phyloP scores from a whole-genome alignment of 116 monocot genomes.

The Phalaenopsis hybrid region DNA sequence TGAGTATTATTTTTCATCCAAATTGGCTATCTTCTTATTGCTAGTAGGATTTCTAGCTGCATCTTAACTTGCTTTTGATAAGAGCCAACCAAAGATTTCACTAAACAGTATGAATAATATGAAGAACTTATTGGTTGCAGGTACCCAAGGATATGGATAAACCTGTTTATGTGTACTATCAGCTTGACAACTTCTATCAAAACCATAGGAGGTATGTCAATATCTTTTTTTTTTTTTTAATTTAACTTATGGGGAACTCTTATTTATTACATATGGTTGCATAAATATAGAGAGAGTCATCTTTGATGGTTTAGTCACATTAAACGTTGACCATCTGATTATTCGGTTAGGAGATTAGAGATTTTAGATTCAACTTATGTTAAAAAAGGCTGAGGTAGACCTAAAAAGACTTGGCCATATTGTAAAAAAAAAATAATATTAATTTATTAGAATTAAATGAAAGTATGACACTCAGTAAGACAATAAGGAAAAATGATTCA shows the following conservation, averaged over 20 bases:
- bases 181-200: conserved; percentile 80
- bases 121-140: conserved; percentile 21
- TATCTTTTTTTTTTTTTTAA: not conserved
- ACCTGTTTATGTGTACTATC: conserved; percentile 75
- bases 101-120: not conserved
- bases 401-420: too few relatives aligned
- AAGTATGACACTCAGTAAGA: too few relatives aligned
- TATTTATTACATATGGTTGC: not conserved
- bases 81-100: not conserved
- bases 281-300: not conserved
- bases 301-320: too few relatives aligned
- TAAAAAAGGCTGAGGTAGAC: too few relatives aligned
- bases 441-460: too few relatives aligned
- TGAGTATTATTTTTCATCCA: not conserved
- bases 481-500: too few relatives aligned
- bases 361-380: too few relatives aligned
- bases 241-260: not conserved
- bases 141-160: conserved; percentile 57
- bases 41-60: not conserved
- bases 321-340: too few relatives aligned
- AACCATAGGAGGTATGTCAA: conserved; percentile 69
- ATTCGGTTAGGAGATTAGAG: too few relatives aligned
- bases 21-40: not conserved
- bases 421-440: too few relatives aligned
- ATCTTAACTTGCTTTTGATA: not conserved